phyloP scores from a whole-genome alignment of 177 flowering plant species.

The Vitis hybrid region DNA sequence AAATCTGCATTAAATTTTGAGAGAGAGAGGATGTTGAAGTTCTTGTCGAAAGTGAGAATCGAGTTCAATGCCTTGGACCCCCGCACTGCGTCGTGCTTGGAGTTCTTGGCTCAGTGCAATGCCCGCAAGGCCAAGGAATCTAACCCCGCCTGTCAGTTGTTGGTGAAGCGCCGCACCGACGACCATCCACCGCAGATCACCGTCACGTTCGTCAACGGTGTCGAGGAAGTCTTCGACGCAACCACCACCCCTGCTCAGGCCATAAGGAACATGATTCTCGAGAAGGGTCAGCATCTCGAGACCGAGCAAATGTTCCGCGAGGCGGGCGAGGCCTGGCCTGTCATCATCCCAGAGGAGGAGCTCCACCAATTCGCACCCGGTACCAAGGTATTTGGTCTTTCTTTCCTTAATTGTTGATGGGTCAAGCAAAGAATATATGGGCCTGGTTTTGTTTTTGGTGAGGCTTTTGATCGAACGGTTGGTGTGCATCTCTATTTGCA shows the following conservation, averaged over 20 bases:
- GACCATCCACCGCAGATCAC: conserved; percentile 83
- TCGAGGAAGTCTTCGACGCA: conserved; percentile 77
- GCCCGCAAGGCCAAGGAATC: conserved; percentile 89
- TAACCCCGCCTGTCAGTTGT: conserved; percentile 73
- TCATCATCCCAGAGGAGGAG: conserved; percentile 81
- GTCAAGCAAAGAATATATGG: neutral
- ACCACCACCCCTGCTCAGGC: conserved; percentile 71
- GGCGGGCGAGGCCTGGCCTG: conserved; percentile 92
- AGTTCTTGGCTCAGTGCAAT: conserved; percentile 91
- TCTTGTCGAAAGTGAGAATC: conserved; percentile 77
- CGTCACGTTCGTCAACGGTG: conserved; percentile 88
- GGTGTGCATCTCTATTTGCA: neutral
- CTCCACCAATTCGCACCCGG: conserved; percentile 52
- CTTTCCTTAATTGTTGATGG: neutral
- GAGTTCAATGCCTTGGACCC: conserved; percentile 91
- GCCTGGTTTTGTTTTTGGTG: neutral
- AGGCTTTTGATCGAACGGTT: conserved; percentile 25
- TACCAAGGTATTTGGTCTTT: conserved; percentile 53
- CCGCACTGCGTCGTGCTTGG: conserved; percentile 78
- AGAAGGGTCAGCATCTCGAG: conserved; percentile 78
- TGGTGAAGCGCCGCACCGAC: conserved; percentile 88
- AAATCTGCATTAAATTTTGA: neutral
- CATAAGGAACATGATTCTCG: conserved; percentile 66
- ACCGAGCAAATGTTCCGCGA: conserved; percentile 95
- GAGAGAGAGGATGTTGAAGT: conserved; percentile 69